A percentile compares a stretch with the other conserved stretches of the same genome.
phyloP scores from a whole-genome alignment of 2,329 filamentous ascomycete genomes.

The Venturia effusa region DNA sequence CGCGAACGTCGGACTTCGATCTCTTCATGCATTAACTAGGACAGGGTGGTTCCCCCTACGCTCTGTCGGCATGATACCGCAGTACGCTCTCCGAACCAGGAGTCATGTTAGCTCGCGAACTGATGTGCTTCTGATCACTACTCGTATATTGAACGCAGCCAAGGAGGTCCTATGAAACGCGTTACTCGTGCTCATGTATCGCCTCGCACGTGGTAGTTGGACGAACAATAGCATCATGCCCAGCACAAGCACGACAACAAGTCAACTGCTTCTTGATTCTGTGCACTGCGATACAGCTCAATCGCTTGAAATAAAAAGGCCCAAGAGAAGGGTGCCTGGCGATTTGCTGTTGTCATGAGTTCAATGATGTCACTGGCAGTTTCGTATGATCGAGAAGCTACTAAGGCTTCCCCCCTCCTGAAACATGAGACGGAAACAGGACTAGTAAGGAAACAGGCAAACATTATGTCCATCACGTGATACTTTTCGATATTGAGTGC shows the following conservation, averaged over 20 bases:
- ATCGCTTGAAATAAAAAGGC: background rate
- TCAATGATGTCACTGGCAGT: background rate
- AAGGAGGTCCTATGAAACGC: background rate
- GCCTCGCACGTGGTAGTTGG: background rate
- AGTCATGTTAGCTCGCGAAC: background rate
- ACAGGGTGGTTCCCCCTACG: no score
- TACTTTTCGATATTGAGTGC: background rate
- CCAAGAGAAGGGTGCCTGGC: background rate
- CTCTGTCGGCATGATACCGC: no score
- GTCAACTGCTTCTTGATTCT: background rate
- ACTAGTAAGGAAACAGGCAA: no score
- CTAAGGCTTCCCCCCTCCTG: background rate
- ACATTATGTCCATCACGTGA: background rate
- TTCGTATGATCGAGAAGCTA: background rate
- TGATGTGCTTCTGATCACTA: background rate
- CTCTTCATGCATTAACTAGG: no score
- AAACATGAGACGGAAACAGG: background rate
- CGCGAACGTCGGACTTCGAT: no score
- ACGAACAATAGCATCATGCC: background rate
- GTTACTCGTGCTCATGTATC: background rate
- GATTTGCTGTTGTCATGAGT: background rate
- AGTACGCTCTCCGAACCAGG: background rate
- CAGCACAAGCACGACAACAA: background rate
- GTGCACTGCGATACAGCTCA: background rate
- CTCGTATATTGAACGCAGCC: constrained; percentile 1